Conservation (phyloP, 1,139 yeast species). For the Blastobotrys buckinghamii region DNA sequence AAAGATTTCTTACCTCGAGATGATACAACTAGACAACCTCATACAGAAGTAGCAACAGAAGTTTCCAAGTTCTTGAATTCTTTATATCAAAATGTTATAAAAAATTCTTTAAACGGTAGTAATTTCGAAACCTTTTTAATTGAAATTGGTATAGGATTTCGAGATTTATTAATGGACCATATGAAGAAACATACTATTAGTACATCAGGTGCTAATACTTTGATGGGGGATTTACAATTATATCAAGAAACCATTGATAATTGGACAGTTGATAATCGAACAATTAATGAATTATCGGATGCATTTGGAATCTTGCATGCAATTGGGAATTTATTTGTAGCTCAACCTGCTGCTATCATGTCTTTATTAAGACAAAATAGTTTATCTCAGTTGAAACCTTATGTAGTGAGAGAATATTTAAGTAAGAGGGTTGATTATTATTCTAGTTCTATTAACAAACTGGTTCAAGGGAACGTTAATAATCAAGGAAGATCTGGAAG, state of each 20-base stretch:
- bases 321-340: slow-evolving; percentile 79
- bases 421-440: slow-evolving; percentile 62
- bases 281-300: slow-evolving; percentile 55
- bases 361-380: slow-evolving; percentile 82
- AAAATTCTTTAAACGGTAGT: slow-evolving; percentile 42
- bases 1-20: slow-evolving; percentile 51
- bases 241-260: slow-evolving; percentile 68
- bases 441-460: slow-evolving; percentile 48
- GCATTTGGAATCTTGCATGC: slow-evolving; percentile 71
- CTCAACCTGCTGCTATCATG: slow-evolving; percentile 65
- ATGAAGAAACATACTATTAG: slow-evolving; percentile 71
- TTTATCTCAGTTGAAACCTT: slow-evolving; percentile 61
- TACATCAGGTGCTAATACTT: slow-evolving; percentile 74
- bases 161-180: slow-evolving; percentile 61
- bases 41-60: slow-evolving; percentile 54
- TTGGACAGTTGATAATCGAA: slow-evolving; percentile 40
- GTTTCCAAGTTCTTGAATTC: slow-evolving; percentile 49
- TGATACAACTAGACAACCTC: slow-evolving; percentile 19
- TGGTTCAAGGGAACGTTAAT: slow-evolving; percentile 21
- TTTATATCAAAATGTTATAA: slow-evolving; percentile 29
- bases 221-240: slow-evolving; percentile 79
- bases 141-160: slow-evolving; percentile 56
- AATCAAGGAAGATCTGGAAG: neutral
- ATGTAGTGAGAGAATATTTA: slow-evolving; percentile 61
- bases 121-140: slow-evolving; percentile 50